Evolutionary conservation across 306 rosid genomes (phyloP).

Genomic region (Castanospermum australe): DNA sequence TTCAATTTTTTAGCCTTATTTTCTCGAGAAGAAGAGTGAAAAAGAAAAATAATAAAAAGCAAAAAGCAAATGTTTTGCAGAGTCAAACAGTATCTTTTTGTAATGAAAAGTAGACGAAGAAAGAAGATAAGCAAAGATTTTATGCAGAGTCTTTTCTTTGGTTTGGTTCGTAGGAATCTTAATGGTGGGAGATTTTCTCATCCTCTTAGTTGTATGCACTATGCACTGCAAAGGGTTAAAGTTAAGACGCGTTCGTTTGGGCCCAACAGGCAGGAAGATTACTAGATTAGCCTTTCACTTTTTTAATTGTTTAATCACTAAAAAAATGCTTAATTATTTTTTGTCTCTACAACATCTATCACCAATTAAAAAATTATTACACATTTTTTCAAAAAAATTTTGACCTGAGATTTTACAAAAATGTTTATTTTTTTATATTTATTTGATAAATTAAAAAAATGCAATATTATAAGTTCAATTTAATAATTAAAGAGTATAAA

Average conservation of each 20-base stretch:
- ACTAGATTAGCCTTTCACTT: not conserved
- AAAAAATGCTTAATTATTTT: not conserved
- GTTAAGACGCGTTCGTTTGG: conserved; percentile 41
- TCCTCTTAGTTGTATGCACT: conserved; percentile 36
- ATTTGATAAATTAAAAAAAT: too few relatives aligned
- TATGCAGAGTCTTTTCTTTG: not conserved
- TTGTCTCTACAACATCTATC: too few relatives aligned
- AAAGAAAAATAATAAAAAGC: not conserved
- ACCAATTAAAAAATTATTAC: too few relatives aligned
- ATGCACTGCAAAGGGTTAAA: not conserved
- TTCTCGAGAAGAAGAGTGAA: not conserved
- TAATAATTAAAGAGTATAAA: too few relatives aligned
- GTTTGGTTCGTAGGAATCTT: not conserved
- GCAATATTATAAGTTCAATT: too few relatives aligned
- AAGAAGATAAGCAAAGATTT: not conserved
- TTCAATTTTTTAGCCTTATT: not conserved
- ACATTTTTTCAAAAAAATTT: too few relatives aligned
- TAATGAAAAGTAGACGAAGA: not conserved
- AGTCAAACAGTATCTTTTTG: conserved; percentile 1
- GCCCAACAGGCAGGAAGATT: conserved; percentile 4
- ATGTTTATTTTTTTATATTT: too few relatives aligned
- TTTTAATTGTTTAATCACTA: not conserved
- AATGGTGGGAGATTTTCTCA: conserved; percentile 12
- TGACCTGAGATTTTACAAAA: too few relatives aligned
- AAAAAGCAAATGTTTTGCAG: not conserved